These are phyloP conservation scores for Lichtheimia ornata DNA, from an alignment of 371 early-diverging fungal species.

Conservation along the genomic window DNA sequence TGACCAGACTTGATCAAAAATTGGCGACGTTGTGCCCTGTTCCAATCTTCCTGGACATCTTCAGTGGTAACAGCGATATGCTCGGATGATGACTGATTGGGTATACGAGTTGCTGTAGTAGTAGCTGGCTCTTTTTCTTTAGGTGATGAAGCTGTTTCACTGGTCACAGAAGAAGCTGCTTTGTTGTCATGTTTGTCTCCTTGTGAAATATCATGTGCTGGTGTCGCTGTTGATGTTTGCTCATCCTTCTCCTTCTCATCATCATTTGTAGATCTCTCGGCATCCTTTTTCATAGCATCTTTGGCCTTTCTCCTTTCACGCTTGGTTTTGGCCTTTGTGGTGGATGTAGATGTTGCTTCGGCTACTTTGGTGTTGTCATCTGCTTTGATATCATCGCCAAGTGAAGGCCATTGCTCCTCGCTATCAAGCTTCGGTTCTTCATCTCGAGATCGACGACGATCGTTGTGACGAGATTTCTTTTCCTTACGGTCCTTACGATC, in stretches of 20 bases:
- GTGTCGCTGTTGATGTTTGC: background rate
- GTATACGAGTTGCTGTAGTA: background rate
- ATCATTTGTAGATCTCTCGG: background rate
- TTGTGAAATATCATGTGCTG: background rate
- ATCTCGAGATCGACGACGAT: background rate
- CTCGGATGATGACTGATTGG: background rate
- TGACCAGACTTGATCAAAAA: conserved; percentile 19
- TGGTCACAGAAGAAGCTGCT: too few species aligned
- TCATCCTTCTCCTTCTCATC: background rate
- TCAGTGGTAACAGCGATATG: background rate
- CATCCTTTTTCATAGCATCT: background rate
- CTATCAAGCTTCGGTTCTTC: background rate
- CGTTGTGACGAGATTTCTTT: background rate
- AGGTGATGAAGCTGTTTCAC: conserved; percentile 5
- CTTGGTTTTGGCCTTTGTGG: background rate
- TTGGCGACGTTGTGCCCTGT: conserved; percentile 6
- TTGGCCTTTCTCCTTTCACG: background rate
- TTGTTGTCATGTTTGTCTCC: too few species aligned
- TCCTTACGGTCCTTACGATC: conserved; percentile 6
- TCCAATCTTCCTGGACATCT: conserved; percentile 6
- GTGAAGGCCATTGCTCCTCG: conserved; percentile 1
- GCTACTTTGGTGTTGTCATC: background rate
- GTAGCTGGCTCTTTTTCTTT: background rate
- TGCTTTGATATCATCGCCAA: background rate
- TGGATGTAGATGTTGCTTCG: background rate